Base-by-base conservation (phyloP, 1,139 yeast genomes). In the Debaryomycetaceae sp. region DNA sequence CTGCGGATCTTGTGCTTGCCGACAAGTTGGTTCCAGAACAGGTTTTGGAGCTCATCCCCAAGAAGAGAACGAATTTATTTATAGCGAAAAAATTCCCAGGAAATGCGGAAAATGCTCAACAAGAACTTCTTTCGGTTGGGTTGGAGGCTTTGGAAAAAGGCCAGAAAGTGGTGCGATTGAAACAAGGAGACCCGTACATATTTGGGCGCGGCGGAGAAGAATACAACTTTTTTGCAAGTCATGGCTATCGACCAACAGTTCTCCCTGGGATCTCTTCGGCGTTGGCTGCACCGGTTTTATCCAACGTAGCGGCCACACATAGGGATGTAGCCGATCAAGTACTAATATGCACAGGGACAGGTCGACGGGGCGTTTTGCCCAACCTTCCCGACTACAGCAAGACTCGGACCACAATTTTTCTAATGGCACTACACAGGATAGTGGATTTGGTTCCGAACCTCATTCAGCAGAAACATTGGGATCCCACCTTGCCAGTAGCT, bases 141-240 rank as follows among this genome's bases (percentile, higher is more conserved):
- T 66, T 91, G 22, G 76, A 75, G 36, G 85, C 84, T 0, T 62
- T 89, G 34, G 50, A 70, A 36, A 66, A 75, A 44, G 97, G 97
- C 13, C 76, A 81, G 54, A 81, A 80, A 48, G 97, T 93, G 1
- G 95, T 93, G 4, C 75, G 99, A 45, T 75, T 93, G 51, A 93
- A 93, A 62, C 99, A 93, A 67, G 99, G 99, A 37, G 99, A 93
- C 62, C 98, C 99, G 5, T 93, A 89, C 65, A 87, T 93, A 33
- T 93, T 89, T 62, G 99, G 99, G 5, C 81, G 99, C 52, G 99
- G 99, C 36, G 97, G 97, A 34, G 98, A 93, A 66, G 99, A 93
- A 60, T 88, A 65, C 58, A 59, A 79, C 14, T 90, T 72, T 61
- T 93, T 91, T 63, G 60, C 73, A 31, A 57, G 68, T 13, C 79